phyloP scores from a whole-genome alignment of 345 rosid genomes.

The Camelina neglecta region DNA sequence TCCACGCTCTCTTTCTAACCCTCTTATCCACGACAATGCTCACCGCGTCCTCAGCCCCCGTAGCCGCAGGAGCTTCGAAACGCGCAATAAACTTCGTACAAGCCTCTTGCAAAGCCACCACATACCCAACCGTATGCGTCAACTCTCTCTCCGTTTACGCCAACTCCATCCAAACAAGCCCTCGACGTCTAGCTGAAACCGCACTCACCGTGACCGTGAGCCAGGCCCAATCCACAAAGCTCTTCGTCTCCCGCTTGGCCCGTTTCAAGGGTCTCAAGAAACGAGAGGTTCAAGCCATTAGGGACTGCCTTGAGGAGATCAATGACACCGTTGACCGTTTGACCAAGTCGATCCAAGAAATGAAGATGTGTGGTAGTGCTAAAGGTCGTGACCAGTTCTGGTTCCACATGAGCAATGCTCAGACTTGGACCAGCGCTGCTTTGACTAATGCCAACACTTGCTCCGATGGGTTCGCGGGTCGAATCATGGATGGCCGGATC shows the following conservation, averaged over 20 bases:
- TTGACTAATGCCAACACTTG: constrained; percentile 90
- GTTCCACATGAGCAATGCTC: constrained; percentile 82
- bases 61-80: constrained; percentile 23
- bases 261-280: constrained; percentile 58
- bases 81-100: constrained; percentile 54
- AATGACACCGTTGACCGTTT: constrained; percentile 77
- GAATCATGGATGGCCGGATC: constrained; percentile 62
- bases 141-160: constrained; percentile 65
- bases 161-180: constrained; percentile 61
- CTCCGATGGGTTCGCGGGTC: constrained; percentile 74
- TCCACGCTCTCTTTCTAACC: constrained; percentile 25
- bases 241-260: constrained; percentile 54
- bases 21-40: constrained; percentile 15
- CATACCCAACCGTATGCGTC: constrained; percentile 69
- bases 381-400: constrained; percentile 60
- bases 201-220: constrained; percentile 70
- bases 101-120: constrained; percentile 65
- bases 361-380: constrained; percentile 54
- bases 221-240: constrained; percentile 55
- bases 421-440: constrained; percentile 97
- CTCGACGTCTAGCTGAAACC: constrained; percentile 63
- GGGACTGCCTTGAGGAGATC: constrained; percentile 73
- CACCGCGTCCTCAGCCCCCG: neutral
- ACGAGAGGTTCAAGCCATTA: constrained; percentile 63
- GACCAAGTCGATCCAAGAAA: constrained; percentile 59